Percentiles rank a stretch among this genome's conserved stretches.
phyloP scores from a whole-genome alignment of 495 filamentous ascomycete species.

The Aspergillus wentii region DNA sequence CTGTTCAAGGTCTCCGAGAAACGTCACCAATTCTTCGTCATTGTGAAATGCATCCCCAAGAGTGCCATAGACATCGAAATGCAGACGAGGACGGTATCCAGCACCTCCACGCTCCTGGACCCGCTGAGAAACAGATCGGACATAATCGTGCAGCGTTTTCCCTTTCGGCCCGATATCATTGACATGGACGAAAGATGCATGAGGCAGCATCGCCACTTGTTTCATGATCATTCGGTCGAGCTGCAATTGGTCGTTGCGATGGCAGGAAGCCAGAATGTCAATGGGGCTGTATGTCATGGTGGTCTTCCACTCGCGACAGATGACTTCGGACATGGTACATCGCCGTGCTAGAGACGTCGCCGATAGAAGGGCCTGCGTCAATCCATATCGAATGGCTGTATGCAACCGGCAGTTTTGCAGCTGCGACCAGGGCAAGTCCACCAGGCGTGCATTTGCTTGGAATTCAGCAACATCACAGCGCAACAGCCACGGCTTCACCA shows the following conservation, averaged over 20 bases:
- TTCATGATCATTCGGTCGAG: constrained; percentile 11
- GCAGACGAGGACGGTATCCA: constrained; percentile 5
- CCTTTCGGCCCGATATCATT: constrained; percentile 5
- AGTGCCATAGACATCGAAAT: constrained; percentile 11
- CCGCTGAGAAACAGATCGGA: neutral
- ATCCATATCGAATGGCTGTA: constrained; percentile 6
- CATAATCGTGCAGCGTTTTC: constrained; percentile 1
- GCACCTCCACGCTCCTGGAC: constrained; percentile 4
- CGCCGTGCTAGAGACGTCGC: constrained; percentile 1
- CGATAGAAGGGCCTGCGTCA: constrained; percentile 8
- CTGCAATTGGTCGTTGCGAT: constrained; percentile 8
- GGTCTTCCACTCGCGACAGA: constrained; percentile 4
- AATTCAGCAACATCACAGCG: constrained; percentile 5
- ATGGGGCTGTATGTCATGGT: neutral
- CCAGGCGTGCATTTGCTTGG: neutral
- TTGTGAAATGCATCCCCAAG: constrained; percentile 4
- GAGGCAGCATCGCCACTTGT: constrained; percentile 5
- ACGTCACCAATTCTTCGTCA: neutral
- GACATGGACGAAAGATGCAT: constrained; percentile 10
- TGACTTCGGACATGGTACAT: constrained; percentile 2
- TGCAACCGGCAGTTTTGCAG: neutral
- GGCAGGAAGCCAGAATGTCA: constrained; percentile 8
- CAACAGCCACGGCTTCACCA: constrained; percentile 6
- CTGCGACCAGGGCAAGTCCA: constrained; percentile 3
- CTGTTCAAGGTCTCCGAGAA: neutral